phyloP scores from a whole-genome alignment of 805 yeast species.

The Candida nemodendra region DNA sequence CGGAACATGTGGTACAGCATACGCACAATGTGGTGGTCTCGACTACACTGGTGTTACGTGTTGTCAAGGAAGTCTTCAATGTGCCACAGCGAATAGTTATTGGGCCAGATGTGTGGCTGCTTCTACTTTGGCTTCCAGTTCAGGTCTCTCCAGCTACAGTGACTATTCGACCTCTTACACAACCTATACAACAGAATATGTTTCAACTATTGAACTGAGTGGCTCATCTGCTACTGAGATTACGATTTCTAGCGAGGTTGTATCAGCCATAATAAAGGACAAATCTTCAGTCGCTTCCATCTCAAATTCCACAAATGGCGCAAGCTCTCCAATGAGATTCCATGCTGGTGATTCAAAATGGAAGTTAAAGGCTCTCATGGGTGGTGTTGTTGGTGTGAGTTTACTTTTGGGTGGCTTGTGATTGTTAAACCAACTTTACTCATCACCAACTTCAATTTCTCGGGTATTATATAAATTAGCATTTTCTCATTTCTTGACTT shows the following conservation, averaged over 20 bases:
- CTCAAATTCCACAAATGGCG: slow-evolving; percentile 20
- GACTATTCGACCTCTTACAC: slow-evolving; percentile 12
- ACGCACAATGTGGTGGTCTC: slow-evolving; percentile 32
- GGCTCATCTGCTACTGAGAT: slow-evolving; percentile 16
- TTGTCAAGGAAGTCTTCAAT: slow-evolving; percentile 24
- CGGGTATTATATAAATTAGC: no score
- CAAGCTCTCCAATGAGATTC: slow-evolving; percentile 7
- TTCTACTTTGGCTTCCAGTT: slow-evolving; percentile 18
- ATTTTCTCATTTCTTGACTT: no score
- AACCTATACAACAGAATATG: slow-evolving; percentile 13
- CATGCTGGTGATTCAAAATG: slow-evolving; percentile 14
- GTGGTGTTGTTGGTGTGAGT: slow-evolving; percentile 22
- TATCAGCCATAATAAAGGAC: slow-evolving; percentile 16
- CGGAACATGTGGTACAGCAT: slow-evolving; percentile 26
- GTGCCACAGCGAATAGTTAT: slow-evolving; percentile 25
- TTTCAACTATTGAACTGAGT: slow-evolving; percentile 8
- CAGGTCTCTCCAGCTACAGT: background rate
- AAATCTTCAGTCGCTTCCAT: slow-evolving; percentile 19
- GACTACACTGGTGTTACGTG: slow-evolving; percentile 28
- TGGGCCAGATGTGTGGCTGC: slow-evolving; percentile 32
- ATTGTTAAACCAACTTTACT: no score
- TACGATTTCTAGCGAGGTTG: slow-evolving; percentile 14
- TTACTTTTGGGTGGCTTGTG: slow-evolving; percentile 21
- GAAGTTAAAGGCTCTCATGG: slow-evolving; percentile 22
- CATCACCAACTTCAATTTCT: no score